Base-by-base conservation (phyloP, 306 rosid genomes). In the Heteromeles arbutifolia region DNA sequence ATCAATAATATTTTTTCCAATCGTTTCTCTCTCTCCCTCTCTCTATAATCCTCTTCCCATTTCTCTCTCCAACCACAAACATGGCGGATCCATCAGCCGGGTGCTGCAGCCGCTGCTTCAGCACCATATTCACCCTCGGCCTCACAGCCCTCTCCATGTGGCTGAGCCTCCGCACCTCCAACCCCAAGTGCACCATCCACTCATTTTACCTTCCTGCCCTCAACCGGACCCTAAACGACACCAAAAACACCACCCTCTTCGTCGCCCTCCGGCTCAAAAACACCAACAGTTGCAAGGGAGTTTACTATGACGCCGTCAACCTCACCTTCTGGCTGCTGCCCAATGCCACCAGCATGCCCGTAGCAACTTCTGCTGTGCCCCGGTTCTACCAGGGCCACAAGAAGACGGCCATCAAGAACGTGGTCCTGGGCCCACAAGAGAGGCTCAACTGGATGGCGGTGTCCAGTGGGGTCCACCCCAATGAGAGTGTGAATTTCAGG, bases 371-470 rank as follows among this genome's bases (percentile, higher is more conserved):
- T 22, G 82, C 72, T 6, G 50, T 87, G 15, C 2, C 7, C 0
- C 44, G 54, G 4, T 94, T 94, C 77, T 83, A 88, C 53, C 98
- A 94, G 82, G 98, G 98, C 6, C 91, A 87, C 81, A 29, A 83
- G 29, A 92, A 92, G 86, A 84, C 65, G 61, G 93, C 96, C 3
- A 45, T 0, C 19, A 92, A 81, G 77, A 0, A 0, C 0, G 77
- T 28, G 8, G 3, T 4, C 4, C 2, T 77, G 53, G 8, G 4
- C 0, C 48, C 74, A 11, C n/a, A 6, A 61, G 72, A 67, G 50
- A 0, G 50, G 29, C 29, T 85, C 26, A 84, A 91, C 69, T 26
- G 78, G 70, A 81, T 87, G 11, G 54, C 54, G 28, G 67, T 78
- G 54, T 19, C 8, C 15, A 21, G 65, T 53, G 62, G 57, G 6